These are phyloP conservation scores for Hyphopichia pseudoburtonii DNA, from an alignment of 1,139 yeast genomes.

Conservation along the genomic window DNA sequence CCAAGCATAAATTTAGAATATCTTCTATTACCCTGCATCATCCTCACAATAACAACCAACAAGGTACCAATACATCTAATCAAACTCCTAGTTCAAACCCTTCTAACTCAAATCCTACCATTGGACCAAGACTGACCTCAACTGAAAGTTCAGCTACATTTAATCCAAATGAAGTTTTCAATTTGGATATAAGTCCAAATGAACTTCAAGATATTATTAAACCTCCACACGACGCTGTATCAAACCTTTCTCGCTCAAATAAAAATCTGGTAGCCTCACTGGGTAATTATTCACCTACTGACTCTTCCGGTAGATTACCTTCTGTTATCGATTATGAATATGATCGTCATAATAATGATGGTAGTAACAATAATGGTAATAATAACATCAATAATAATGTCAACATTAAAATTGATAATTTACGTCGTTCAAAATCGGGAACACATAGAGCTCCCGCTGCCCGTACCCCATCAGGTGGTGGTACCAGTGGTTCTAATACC, in stretches of 20 bases:
- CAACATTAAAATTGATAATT: neutral
- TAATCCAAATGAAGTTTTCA: conserved; percentile 16
- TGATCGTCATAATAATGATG: neutral
- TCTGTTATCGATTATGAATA: neutral
- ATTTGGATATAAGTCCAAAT: conserved; percentile 48
- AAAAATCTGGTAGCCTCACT: conserved; percentile 6
- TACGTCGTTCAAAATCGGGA: too few species aligned
- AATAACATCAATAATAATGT: neutral
- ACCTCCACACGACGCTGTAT: conserved; percentile 19
- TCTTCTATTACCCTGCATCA: conserved; percentile 34
- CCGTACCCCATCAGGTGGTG: neutral
- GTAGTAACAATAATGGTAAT: neutral
- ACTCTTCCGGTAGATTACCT: neutral
- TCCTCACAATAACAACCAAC: conserved; percentile 2
- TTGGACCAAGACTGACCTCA: neutral
- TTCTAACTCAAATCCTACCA: neutral
- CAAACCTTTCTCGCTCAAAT: conserved; percentile 10
- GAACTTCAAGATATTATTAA: conserved; percentile 57
- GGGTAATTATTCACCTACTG: conserved; percentile 6
- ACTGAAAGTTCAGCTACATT: conserved; percentile 3
- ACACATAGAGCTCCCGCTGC: neutral
- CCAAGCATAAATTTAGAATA: conserved; percentile 37
- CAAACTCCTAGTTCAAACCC: neutral
- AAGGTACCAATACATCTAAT: neutral
- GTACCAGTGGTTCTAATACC: neutral